phyloP scores from a whole-genome alignment of 192 early-diverging fungal species.

The Rhizoclosmatium globosum region DNA sequence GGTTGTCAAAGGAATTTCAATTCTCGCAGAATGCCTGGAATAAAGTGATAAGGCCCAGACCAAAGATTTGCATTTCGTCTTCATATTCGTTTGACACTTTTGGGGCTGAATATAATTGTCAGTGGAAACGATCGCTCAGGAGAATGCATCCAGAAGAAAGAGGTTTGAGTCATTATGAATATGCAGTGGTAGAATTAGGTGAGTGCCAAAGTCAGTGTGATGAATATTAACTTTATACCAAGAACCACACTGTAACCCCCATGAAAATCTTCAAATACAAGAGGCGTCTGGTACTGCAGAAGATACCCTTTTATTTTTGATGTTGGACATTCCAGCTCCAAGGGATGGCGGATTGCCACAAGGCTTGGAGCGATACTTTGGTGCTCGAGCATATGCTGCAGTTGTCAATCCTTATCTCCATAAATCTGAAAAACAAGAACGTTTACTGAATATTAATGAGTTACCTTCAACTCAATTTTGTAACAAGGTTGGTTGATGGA shows the following conservation, averaged over 20 bases:
- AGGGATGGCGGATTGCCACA: not conserved
- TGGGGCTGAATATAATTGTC: no score
- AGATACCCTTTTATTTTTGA: not conserved
- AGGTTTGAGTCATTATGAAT: no score
- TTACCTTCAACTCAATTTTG: not conserved
- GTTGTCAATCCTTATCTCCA: not conserved
- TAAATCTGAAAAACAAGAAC: not conserved
- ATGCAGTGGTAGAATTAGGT: no score
- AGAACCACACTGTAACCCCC: no score
- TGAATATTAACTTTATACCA: no score
- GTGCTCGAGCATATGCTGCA: not conserved
- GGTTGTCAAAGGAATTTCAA: not conserved
- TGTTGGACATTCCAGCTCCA: not conserved
- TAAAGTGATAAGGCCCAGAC: not conserved
- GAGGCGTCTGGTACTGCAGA: not conserved
- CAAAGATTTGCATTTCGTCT: no score
- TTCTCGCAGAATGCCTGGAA: slow-evolving; percentile 27
- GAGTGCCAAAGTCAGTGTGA: no score
- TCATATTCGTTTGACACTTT: no score
- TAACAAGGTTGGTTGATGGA: not conserved
- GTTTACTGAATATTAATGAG: not conserved
- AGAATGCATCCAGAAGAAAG: no score
- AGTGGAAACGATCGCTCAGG: no score
- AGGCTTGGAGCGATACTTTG: not conserved
- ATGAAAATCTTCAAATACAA: no score